phyloP scores from a whole-genome alignment of 2,329 filamentous ascomycete genomes.

The Colletotrichum sp. region DNA sequence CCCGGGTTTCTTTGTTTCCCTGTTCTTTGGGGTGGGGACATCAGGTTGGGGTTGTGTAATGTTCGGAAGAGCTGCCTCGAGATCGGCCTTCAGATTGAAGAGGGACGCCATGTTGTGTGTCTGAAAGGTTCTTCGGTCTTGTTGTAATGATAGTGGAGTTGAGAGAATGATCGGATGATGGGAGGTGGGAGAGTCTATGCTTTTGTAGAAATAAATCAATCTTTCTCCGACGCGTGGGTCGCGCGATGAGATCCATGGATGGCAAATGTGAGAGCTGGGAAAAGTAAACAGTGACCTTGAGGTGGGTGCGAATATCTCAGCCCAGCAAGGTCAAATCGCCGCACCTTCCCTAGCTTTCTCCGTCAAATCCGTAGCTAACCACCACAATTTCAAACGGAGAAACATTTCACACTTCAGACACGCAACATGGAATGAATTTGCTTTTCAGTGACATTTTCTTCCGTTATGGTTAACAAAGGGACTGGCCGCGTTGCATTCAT shows the following conservation, averaged over 20 bases:
- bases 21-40: not conserved
- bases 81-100: not conserved
- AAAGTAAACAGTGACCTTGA: not conserved
- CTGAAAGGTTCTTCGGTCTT: accelerated
- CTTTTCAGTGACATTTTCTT: not conserved
- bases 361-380: not conserved
- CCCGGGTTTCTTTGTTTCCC: not conserved
- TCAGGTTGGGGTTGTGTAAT: not conserved
- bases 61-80: not conserved
- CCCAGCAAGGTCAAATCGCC: not conserved
- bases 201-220: not conserved
- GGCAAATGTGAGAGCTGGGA: accelerated
- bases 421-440: not conserved
- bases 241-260: not conserved
- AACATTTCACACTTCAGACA: not conserved
- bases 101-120: not conserved
- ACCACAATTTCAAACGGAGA: not conserved
- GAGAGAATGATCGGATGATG: not conserved
- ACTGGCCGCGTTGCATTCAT: too few relatives aligned
- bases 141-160: accelerated
- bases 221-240: not conserved
- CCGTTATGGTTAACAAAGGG: not conserved
- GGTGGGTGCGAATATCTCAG: not conserved
- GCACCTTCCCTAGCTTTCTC: not conserved
- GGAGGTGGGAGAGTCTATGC: not conserved